phyloP scores from a whole-genome alignment of 2,329 filamentous ascomycete genomes.

The Epichloe sylvatica region DNA sequence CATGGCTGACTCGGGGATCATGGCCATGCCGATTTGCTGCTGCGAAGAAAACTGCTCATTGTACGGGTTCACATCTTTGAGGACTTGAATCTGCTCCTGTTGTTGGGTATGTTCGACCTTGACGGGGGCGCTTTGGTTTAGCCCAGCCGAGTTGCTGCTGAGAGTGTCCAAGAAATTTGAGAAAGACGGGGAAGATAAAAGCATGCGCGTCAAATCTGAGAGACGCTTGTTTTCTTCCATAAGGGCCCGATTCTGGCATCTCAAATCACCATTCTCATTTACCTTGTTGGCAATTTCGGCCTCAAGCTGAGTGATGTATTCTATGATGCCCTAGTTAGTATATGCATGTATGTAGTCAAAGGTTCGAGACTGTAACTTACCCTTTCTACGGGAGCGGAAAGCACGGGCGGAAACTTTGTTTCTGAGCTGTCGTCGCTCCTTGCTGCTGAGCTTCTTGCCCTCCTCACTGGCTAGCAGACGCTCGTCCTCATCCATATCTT shows the following conservation, averaged over 20 bases:
- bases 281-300: constrained; percentile 72
- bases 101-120: constrained; percentile 23
- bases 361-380: constrained; percentile 37
- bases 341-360: not conserved
- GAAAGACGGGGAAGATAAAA: constrained; percentile 69
- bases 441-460: constrained; percentile 97
- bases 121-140: constrained; percentile 24
- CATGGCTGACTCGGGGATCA: constrained; percentile 66
- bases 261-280: constrained; percentile 69
- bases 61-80: constrained; percentile 55
- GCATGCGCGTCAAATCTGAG: constrained; percentile 65
- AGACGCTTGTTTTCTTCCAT: constrained; percentile 75
- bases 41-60: constrained; percentile 39
- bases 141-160: constrained; percentile 40
- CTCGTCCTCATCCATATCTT: constrained; percentile 98
- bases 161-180: constrained; percentile 64
- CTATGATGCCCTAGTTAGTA: constrained; percentile 30
- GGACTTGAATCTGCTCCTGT: constrained; percentile 34
- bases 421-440: constrained; percentile 88
- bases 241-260: constrained; percentile 66
- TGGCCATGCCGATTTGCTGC: constrained; percentile 64
- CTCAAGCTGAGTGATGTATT: constrained; percentile 94
- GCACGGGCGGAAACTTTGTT: constrained; percentile 98
- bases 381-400: constrained; percentile 95
- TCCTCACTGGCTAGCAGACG: constrained; percentile 87